Base-by-base conservation (phyloP, 495 filamentous ascomycete species). In the Recurvomyces mirabilis region DNA sequence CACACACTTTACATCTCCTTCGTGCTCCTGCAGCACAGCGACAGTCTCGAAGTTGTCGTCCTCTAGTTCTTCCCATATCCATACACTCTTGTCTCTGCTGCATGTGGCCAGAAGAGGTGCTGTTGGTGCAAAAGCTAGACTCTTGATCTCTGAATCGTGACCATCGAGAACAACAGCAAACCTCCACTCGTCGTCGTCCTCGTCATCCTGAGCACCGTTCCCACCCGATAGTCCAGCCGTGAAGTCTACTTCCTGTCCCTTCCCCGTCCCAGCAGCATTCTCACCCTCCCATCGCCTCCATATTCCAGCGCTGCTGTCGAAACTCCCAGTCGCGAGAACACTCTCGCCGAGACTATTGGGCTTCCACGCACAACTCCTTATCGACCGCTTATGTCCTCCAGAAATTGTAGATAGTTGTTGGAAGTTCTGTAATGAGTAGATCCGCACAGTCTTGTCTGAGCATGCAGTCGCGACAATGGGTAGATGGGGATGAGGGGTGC, bases 1-100 rank as follows among this genome's bases (percentile, higher is more conserved):
- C 4, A 98, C 85, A 43, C 77, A 84, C 59, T 98, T 98, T 28
- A 98, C 88, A 60, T 98, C 91, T 12, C 82, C 88, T 21, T 82
- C 82, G 57, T 98, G 91, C 62, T 96, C 91, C 62, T 79, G 81
- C 62, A 95, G 70, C 43, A 98, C 89, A 0, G 89, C 89, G 5
- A 95, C 75, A 5, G 91, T 95, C 74, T 98, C 91, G 59, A 84
- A 95, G 49, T 94, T 88, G 57, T 94, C 89, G 21, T 89, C 87
- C 5, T 77, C 83, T 3, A 96, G 71, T 58, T 94, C 88, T 62
- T 98, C 91, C 91, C 91, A 98, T 38, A 98, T 82, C 91, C 91
- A 98, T n/a, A 98, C 84, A 18, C 75, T 81, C 66, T 95, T 95
- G 61, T 98, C 91, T 10, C 91, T 71, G 18, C 75, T 79, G 58